A percentile compares a stretch with the other conserved stretches of the same genome.
Evolutionary conservation across 805 yeast species (phyloP).

Genomic region (Kockiozyma suomiensis): DNA sequence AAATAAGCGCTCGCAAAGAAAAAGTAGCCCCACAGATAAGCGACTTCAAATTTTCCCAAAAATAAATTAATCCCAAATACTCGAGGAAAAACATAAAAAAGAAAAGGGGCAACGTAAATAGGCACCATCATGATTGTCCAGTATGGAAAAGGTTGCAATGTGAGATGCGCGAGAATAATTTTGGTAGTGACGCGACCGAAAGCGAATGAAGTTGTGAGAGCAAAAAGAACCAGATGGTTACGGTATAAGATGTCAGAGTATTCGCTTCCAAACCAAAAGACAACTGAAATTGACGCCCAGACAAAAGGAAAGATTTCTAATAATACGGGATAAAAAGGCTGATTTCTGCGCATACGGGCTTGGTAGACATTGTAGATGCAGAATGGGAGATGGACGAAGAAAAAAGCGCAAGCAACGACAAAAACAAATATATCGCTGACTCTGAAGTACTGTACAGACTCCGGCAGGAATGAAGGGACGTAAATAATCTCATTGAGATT

Average conservation of each 20-base stretch:
- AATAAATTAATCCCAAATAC: slow-evolving; percentile 42
- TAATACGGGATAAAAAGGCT: slow-evolving; percentile 45
- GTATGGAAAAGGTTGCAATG: slow-evolving; percentile 78
- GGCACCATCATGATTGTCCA: slow-evolving; percentile 66
- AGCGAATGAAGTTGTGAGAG: slow-evolving; percentile 74
- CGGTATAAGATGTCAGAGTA: slow-evolving; percentile 52
- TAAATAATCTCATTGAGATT: slow-evolving; percentile 45
- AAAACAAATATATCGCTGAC: slow-evolving; percentile 39
- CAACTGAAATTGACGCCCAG: slow-evolving; percentile 54
- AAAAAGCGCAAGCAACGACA: slow-evolving; percentile 41
- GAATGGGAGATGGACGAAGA: slow-evolving; percentile 65
- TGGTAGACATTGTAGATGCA: slow-evolving; percentile 55
- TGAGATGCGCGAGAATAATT: slow-evolving; percentile 78
- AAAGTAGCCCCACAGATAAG: slow-evolving; percentile 56
- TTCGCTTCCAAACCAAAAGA: slow-evolving; percentile 49
- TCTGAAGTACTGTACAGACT: neutral
- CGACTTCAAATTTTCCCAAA: slow-evolving; percentile 41
- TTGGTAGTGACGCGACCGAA: slow-evolving; percentile 76
- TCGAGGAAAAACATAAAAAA: slow-evolving; percentile 52
- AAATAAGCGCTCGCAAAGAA: slow-evolving; percentile 70
- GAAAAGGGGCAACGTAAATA: slow-evolving; percentile 42
- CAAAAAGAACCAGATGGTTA: slow-evolving; percentile 66
- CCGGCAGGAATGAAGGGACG: slow-evolving; percentile 1
- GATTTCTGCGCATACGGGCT: slow-evolving; percentile 47
- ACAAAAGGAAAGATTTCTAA: slow-evolving; percentile 72